phyloP scores from a whole-genome alignment of 371 early-diverging fungal genomes.

The Blyttiomyces sp. region DNA sequence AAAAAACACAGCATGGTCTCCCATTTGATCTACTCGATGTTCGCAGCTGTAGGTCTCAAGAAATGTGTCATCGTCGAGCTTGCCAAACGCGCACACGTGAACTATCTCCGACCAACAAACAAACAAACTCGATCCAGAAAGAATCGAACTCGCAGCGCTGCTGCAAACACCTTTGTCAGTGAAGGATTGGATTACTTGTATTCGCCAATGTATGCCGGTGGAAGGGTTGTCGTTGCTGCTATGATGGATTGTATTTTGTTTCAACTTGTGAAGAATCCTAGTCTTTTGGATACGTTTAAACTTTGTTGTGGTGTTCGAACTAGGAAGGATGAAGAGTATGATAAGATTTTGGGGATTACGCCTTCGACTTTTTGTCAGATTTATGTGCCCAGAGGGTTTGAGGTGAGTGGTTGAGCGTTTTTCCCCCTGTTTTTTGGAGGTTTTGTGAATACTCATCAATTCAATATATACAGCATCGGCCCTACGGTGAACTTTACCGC shows the following conservation, averaged over 20 bases:
- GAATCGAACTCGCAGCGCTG: not conserved
- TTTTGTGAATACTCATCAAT: too few species aligned
- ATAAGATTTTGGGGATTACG: constrained; percentile 15
- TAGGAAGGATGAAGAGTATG: constrained; percentile 18
- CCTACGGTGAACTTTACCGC: constrained; percentile 30
- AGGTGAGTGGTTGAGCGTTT: constrained; percentile 5
- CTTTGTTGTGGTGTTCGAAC: constrained; percentile 34
- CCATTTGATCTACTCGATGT: constrained; percentile 38
- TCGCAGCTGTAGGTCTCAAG: constrained; percentile 6
- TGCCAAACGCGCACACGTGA: constrained; percentile 30
- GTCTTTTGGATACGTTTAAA: constrained; percentile 30
- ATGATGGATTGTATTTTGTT: constrained; percentile 35
- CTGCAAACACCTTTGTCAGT: not conserved
- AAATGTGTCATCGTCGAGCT: constrained; percentile 35
- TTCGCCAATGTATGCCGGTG: constrained; percentile 41
- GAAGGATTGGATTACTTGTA: constrained; percentile 25
- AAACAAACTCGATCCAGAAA: too few species aligned
- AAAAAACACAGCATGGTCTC: constrained; percentile 35
- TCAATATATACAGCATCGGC: too few species aligned
- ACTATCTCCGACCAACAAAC: constrained; percentile 37
- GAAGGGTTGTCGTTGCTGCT: constrained; percentile 29
- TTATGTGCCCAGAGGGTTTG: constrained; percentile 21
- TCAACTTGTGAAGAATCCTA: constrained; percentile 23
- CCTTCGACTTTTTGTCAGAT: constrained; percentile 27
- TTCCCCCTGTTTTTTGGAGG: not conserved